Conservation (phyloP, 1,284 basidiomycete species). For the Agroathelia rolfsii region DNA sequence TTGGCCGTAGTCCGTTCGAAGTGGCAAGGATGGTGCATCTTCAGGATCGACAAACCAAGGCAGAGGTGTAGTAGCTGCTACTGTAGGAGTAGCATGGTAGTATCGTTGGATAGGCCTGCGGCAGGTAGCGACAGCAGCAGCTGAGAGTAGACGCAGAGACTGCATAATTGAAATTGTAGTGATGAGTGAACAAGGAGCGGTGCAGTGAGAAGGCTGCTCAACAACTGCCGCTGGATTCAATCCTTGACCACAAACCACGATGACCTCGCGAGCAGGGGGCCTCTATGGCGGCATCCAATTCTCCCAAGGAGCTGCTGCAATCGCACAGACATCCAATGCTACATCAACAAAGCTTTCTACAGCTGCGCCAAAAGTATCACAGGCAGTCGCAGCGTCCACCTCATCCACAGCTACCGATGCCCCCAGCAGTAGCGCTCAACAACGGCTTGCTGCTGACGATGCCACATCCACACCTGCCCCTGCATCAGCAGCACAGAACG, state of each 20-base stretch:
- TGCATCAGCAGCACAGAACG: conserved; percentile 30
- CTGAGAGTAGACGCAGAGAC: too few species aligned
- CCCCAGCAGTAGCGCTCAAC: conserved; percentile 7
- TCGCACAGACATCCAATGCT: conserved; percentile 17
- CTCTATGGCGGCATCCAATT: conserved; percentile 77
- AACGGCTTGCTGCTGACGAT: conserved; percentile 8
- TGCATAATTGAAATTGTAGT: too few species aligned
- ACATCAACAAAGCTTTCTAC: conserved; percentile 7
- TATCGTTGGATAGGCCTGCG: too few species aligned
- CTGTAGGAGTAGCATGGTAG: too few species aligned
- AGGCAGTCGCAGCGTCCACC: conserved; percentile 18
- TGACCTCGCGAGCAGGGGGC: conserved; percentile 69
- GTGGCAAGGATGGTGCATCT: conserved; percentile 13
- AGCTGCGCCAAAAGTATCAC: conserved; percentile 11
- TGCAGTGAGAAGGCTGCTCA: too few species aligned
- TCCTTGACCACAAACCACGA: too few species aligned
- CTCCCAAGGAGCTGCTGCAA: conserved; percentile 45
- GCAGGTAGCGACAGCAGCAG: too few species aligned
- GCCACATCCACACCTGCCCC: conserved; percentile 15
- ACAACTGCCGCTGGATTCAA: too few species aligned
- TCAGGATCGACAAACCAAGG: conserved; percentile 52
- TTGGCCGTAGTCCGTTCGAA: conserved; percentile 8
- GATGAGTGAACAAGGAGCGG: too few species aligned
- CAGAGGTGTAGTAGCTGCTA: conserved; percentile 8
- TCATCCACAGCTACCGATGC: conserved; percentile 15